Conservation (phyloP, 495 filamentous ascomycete genomes). For the Penicillium ucsense region DNA sequence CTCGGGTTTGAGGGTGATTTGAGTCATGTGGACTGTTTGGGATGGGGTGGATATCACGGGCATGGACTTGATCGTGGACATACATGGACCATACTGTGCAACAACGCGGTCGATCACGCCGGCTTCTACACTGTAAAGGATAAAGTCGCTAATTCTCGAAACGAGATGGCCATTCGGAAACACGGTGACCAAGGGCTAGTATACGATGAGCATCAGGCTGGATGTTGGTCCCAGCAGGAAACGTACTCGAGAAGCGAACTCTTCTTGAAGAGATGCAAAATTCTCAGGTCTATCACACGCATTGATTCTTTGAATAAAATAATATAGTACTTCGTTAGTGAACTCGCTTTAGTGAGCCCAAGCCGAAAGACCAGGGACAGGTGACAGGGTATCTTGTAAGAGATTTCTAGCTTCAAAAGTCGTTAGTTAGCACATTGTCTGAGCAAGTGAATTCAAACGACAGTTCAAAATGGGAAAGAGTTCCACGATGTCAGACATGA, state of each 20-base stretch:
- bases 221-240: conserved; percentile 24
- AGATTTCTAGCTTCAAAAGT: background rate
- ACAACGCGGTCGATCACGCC: conserved; percentile 80
- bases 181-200: conserved; percentile 46
- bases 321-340: conserved; percentile 22
- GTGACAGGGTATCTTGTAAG: background rate
- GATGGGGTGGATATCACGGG: background rate
- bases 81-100: conserved; percentile 83
- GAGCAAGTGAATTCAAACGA: conserved; percentile 1
- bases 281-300: conserved; percentile 87
- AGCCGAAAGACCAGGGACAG: background rate
- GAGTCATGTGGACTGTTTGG: no score
- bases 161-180: conserved; percentile 89
- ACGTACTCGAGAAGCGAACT: conserved; percentile 67
- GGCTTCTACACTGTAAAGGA: conserved; percentile 96
- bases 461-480: conserved; percentile 1
- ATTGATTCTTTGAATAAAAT: conserved; percentile 57
- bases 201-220: conserved; percentile 34
- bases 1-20: no score
- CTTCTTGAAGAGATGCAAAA: conserved; percentile 62
- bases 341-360: background rate
- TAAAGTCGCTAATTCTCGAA: conserved; percentile 88
- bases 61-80: conserved; percentile 25
- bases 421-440: conserved; percentile 4
- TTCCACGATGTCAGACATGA: conserved; percentile 60